Conservation (phyloP, 2,329 filamentous ascomycete genomes). For the Ophiostoma novo-ulmi region DNA sequence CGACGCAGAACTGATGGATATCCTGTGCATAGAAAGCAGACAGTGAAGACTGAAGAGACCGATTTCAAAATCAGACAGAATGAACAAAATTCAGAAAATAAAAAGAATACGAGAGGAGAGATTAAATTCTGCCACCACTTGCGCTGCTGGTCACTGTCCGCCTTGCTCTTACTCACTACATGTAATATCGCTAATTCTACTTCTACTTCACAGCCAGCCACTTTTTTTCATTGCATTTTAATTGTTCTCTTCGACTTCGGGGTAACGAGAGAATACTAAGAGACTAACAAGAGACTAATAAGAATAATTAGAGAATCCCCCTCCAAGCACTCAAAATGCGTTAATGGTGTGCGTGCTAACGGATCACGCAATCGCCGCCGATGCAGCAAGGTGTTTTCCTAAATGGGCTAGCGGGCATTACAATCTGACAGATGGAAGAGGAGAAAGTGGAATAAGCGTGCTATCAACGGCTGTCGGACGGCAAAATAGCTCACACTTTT, state of each 20-base stretch:
- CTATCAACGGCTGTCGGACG: neutral
- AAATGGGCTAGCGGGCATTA: neutral
- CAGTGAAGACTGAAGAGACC: neutral
- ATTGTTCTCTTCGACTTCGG: neutral
- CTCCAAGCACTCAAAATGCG: neutral
- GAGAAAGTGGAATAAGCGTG: neutral
- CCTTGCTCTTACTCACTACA: slow-evolving; percentile 4
- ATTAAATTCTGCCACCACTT: slow-evolving; percentile 7
- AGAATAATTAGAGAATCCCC: too few species aligned
- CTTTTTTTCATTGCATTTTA: neutral
- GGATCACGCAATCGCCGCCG: slow-evolving; percentile 11
- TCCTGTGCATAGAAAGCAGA: neutral
- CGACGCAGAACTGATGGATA: slow-evolving; percentile 4
- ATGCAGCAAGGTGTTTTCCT: slow-evolving; percentile 11
- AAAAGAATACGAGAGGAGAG: neutral
- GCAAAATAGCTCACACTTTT: neutral
- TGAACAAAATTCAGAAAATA: neutral
- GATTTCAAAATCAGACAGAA: neutral
- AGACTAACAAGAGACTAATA: too few species aligned
- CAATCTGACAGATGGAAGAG: neutral
- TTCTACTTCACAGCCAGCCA: neutral
- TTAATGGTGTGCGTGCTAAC: slow-evolving; percentile 7
- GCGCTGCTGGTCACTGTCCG: neutral
- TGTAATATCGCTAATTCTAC: neutral
- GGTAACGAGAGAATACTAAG: neutral